A percentile compares a stretch with the other conserved stretches of the same genome.
These are phyloP conservation scores for Chlamydomonas sp. DNA, from an alignment of 139 green algal species.

Conservation along the genomic window DNA sequence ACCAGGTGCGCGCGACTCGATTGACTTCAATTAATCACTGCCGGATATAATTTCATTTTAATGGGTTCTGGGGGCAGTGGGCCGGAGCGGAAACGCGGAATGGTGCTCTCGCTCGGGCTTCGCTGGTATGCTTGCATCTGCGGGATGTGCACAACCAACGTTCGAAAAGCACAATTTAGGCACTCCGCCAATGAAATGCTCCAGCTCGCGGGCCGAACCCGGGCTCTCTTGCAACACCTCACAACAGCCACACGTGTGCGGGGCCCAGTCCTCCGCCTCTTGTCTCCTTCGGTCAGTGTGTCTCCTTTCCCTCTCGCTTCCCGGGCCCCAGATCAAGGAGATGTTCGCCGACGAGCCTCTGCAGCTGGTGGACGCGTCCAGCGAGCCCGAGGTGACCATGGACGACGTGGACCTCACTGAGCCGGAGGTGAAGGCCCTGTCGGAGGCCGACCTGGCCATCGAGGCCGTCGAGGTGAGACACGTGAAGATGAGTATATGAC, in stretches of 20 bases:
- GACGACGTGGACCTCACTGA: constrained; percentile 36
- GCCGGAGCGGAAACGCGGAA: too few relatives aligned
- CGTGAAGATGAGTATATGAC: not conserved
- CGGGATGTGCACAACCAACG: too few relatives aligned
- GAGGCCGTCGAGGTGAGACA: constrained; percentile 15
- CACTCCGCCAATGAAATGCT: too few relatives aligned
- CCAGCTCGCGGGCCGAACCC: too few relatives aligned
- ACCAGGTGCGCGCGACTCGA: not conserved
- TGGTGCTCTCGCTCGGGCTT: too few relatives aligned
- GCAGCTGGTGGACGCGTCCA: constrained; percentile 1
- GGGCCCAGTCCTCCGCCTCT: not conserved
- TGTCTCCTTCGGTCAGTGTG: not conserved
- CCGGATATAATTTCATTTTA: too few relatives aligned
- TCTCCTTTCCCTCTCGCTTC: not conserved
- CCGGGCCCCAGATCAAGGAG: constrained; percentile 24
- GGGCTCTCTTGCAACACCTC: too few relatives aligned
- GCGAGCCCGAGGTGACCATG: constrained; percentile 11
- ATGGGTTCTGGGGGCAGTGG: too few relatives aligned
- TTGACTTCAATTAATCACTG: too few relatives aligned
- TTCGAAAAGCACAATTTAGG: too few relatives aligned
- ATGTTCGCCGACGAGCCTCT: constrained; percentile 35
- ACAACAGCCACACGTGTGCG: too few relatives aligned
- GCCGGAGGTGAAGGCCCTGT: not conserved
- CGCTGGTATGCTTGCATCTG: too few relatives aligned
- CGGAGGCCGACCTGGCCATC: not conserved